These are phyloP conservation scores for Boletus eberwhitei DNA, from an alignment of 768 basidiomycete genomes.

Conservation along the genomic window DNA sequence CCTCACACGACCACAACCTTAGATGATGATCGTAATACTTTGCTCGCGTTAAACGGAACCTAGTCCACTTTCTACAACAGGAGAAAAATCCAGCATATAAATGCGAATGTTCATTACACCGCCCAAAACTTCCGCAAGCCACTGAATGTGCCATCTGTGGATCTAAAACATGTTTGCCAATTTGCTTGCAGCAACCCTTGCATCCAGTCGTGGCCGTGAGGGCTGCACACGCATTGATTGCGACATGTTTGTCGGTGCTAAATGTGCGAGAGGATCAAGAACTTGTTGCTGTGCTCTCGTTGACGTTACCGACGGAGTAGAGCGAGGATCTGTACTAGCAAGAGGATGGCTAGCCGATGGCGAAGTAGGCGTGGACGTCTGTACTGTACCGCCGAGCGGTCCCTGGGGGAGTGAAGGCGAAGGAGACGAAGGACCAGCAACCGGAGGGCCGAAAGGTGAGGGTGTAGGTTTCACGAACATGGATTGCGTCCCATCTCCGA, in stretches of 20 bases:
- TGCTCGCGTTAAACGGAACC: neutral
- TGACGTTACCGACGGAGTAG: constrained; percentile 1
- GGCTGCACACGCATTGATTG: constrained; percentile 72
- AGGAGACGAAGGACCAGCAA: constrained; percentile 35
- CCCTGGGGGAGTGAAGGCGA: constrained; percentile 31
- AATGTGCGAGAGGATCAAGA: constrained; percentile 64
- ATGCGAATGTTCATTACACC: constrained; percentile 4
- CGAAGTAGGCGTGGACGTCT: constrained; percentile 4
- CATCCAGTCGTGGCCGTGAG: constrained; percentile 72
- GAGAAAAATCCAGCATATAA: constrained; percentile 20
- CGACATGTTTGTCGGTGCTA: constrained; percentile 62
- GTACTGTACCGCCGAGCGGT: constrained; percentile 11
- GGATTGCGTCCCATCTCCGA: constrained; percentile 74
- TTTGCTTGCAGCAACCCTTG: constrained; percentile 84
- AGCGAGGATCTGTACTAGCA: constrained; percentile 13
- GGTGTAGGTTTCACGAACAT: constrained; percentile 65
- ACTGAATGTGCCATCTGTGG: neutral
- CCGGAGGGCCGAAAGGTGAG: constrained; percentile 35
- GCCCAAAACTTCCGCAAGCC: constrained; percentile 1
- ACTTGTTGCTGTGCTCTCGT: constrained; percentile 28
- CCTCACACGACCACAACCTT: neutral
- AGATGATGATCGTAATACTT: neutral
- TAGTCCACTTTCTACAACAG: constrained; percentile 6
- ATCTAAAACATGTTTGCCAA: constrained; percentile 82
- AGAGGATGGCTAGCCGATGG: constrained; percentile 18